A percentile compares a stretch with the other conserved stretches of the same genome.
These are phyloP conservation scores for Mycena pura DNA, from an alignment of 768 basidiomycete species.

Conservation along the genomic window DNA sequence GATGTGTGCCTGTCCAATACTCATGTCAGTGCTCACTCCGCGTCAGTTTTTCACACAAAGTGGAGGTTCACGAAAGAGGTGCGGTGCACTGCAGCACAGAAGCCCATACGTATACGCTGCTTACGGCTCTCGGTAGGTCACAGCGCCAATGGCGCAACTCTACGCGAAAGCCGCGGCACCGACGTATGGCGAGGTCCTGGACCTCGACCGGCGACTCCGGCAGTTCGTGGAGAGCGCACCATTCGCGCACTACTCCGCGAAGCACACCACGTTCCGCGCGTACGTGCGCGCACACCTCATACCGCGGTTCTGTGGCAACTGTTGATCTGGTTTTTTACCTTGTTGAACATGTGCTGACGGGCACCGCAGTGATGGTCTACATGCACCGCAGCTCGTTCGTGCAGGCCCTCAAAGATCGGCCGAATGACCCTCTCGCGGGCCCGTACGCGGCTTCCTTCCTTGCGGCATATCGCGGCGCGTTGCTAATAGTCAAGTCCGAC, in stretches of 20 bases:
- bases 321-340: neutral
- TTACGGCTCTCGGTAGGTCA: slow-evolving; percentile 3
- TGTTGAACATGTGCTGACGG: neutral
- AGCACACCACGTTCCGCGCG: neutral
- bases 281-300: neutral
- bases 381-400: slow-evolving; percentile 56
- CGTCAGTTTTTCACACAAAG: neutral
- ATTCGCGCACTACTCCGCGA: slow-evolving; percentile 6
- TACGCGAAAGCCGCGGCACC: slow-evolving; percentile 35
- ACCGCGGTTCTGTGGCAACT: neutral
- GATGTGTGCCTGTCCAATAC: too few relatives aligned
- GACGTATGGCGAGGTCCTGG: slow-evolving; percentile 32
- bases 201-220: slow-evolving; percentile 13
- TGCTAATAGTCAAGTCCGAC: slow-evolving; percentile 18
- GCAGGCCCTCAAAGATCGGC: slow-evolving; percentile 50
- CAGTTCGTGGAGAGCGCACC: slow-evolving; percentile 4
- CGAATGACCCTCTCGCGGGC: slow-evolving; percentile 50
- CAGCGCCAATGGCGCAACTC: slow-evolving; percentile 34
- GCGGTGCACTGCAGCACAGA: too few relatives aligned
- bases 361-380: slow-evolving; percentile 47
- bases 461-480: slow-evolving; percentile 54
- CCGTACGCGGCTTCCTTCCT: slow-evolving; percentile 56
- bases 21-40: neutral
- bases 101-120: too few relatives aligned
- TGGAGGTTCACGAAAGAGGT: slow-evolving; percentile 12